A percentile compares a stretch with the other conserved stretches of the same genome.
These are phyloP conservation scores for Ustilago nuda DNA, from an alignment of 1,284 basidiomycete species.

Conservation along the genomic window DNA sequence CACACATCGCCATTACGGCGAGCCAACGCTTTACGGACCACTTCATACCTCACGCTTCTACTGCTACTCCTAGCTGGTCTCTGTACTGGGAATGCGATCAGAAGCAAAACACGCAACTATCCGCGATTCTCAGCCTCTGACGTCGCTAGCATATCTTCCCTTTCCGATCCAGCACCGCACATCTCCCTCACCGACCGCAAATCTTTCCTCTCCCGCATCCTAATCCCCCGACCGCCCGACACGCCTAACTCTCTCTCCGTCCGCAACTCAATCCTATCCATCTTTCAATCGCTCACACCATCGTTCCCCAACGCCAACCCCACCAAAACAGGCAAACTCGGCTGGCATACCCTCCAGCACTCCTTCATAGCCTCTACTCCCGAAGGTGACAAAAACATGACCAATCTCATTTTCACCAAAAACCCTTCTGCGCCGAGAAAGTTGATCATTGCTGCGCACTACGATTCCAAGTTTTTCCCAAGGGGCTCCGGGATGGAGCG, in stretches of 20 bases:
- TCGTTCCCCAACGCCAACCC: neutral
- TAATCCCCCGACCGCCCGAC: constrained; percentile 65
- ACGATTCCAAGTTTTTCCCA: constrained; percentile 93
- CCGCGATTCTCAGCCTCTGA: constrained; percentile 7
- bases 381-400: constrained; percentile 82
- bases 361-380: constrained; percentile 75
- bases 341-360: constrained; percentile 62
- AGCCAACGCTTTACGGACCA: neutral
- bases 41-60: neutral
- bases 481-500: constrained; percentile 75
- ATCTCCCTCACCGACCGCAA: constrained; percentile 42
- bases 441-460: constrained; percentile 91
- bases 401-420: constrained; percentile 88
- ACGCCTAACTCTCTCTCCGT: constrained; percentile 57
- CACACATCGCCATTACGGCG: neutral
- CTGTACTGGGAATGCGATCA: constrained; percentile 31
- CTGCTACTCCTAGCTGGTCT: neutral
- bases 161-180: constrained; percentile 43
- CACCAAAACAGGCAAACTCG: constrained; percentile 26
- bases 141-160: constrained; percentile 17
- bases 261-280: constrained; percentile 44
- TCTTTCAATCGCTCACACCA: constrained; percentile 35
- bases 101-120: constrained; percentile 30
- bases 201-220: constrained; percentile 63
- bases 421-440: constrained; percentile 87